Evolutionary conservation across 306 rosid genomes (phyloP).

Genomic region (Datisca glomerata): DNA sequence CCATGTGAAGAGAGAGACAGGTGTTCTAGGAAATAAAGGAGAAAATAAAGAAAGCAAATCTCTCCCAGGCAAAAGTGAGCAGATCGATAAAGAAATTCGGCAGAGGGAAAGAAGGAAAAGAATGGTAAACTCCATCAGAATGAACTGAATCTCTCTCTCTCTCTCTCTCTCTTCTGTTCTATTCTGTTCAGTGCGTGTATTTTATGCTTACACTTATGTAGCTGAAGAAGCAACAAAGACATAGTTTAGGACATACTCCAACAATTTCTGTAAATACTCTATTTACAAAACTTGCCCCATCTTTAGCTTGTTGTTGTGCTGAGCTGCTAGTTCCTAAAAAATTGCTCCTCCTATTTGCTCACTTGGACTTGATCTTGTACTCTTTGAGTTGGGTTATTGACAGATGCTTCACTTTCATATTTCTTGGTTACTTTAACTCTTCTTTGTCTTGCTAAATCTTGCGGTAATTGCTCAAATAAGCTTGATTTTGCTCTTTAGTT

Average conservation of each 20-base stretch:
- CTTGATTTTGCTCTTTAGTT: not conserved
- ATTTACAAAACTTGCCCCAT: not conserved
- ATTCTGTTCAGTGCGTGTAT: too few relatives aligned
- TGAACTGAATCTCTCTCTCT: slow-evolving; percentile 10
- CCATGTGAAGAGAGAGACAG: not conserved
- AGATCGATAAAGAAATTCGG: too few relatives aligned
- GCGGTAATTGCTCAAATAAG: not conserved
- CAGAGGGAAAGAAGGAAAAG: slow-evolving; percentile 10
- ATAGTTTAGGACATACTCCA: not conserved
- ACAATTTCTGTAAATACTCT: slow-evolving; percentile 36
- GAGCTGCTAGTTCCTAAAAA: too few relatives aligned
- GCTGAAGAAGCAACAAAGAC: slow-evolving; percentile 9
- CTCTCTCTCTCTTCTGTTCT: slow-evolving; percentile 16
- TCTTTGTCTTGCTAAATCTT: not conserved
- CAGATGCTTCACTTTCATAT: slow-evolving; percentile 5
- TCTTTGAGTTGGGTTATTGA: slow-evolving; percentile 11
- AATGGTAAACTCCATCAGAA: slow-evolving; percentile 16
- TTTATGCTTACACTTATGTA: slow-evolving; percentile 23
- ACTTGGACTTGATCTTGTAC: slow-evolving; percentile 8
- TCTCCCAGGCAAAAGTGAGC: slow-evolving; percentile 2
- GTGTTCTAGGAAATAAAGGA: slow-evolving; percentile 4
- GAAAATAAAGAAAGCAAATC: slow-evolving; percentile 12
- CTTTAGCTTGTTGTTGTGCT: too few relatives aligned
- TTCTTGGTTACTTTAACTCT: slow-evolving; percentile 5
- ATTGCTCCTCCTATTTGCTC: not conserved